Base-by-base conservation (phyloP, 2,329 filamentous ascomycete species). In the Epichloe glyceriae region DNA sequence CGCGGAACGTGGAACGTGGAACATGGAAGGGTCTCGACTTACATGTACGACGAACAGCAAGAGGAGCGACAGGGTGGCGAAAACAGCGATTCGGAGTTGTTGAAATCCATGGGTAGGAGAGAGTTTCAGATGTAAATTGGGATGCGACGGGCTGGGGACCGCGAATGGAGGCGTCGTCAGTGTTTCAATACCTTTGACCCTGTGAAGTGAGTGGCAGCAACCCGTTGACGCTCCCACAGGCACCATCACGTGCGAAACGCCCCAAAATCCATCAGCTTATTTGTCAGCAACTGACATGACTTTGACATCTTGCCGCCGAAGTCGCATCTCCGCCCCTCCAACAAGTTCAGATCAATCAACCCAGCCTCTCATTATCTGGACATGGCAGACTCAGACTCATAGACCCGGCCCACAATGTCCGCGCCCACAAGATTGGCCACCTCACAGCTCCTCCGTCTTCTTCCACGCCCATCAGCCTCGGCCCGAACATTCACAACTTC, bases 381-480 rank as follows among this genome's bases (percentile, higher is more conserved):
- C 30, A 49, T 49, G 40, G 43, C n/a, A 38, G 2, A 20, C 5
- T 30, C n/a, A 38, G 2, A 20, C 5, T 30, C 30, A 43, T 44
- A 44, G 3, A 35, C 8, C 8, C 38, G 6, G 6, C 26, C 17
- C 34, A 45, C 14, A 5, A 70, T 70, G 67, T 59, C 64, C 43
- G 48, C 63, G 4, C 46, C 67, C 3, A 53, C 54, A 5, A 61
- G 59, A 54, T 50, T 69, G 48, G 50, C 64, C 46, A 49, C 64
- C 43, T 60, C 63, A 39, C 60, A 60, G 51, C 57, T 67, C 38
- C 57, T 63, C 46, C 64, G 60, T 4, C 52, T 63, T 38, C 60
- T 58, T 47, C 53, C 59, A n/a, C 54, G 58, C 17, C 55, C 56
- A 41, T 40, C 55, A 17, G 51, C n/a, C 41, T 47, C 54, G 46